Conservation (phyloP, 1,139 yeast genomes). For the Magnusiomyces clavatus region DNA sequence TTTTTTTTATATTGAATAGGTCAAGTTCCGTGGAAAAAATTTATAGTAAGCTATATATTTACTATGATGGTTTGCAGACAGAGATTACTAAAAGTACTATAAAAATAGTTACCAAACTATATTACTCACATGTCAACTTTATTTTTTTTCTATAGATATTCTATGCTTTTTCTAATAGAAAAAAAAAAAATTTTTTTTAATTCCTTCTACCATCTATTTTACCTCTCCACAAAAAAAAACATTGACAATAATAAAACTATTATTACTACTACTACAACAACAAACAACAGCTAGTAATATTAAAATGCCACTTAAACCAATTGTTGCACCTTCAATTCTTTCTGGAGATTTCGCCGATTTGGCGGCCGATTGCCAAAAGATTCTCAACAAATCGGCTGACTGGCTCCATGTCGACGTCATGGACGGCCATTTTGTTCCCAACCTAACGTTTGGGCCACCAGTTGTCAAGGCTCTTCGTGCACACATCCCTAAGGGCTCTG, state of each 20-base stretch:
- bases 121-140: too few species aligned
- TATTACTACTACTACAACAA: neutral
- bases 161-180: too few species aligned
- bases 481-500: slow-evolving; percentile 60
- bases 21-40: too few species aligned
- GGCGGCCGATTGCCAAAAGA: slow-evolving; percentile 78
- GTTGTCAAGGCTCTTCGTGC: slow-evolving; percentile 73
- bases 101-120: too few species aligned
- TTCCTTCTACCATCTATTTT: neutral
- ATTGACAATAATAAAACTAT: too few species aligned
- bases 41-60: too few species aligned
- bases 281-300: slow-evolving; percentile 5
- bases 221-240: too few species aligned
- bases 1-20: too few species aligned
- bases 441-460: slow-evolving; percentile 89
- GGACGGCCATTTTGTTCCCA: slow-evolving; percentile 99
- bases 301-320: slow-evolving; percentile 39
- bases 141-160: neutral
- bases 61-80: too few species aligned
- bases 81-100: too few species aligned
- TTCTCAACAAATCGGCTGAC: slow-evolving; percentile 71
- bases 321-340: slow-evolving; percentile 91
- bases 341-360: slow-evolving; percentile 87
- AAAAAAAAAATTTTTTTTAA: neutral
- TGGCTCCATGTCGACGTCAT: slow-evolving; percentile 98